Percentiles rank a stretch among this genome's conserved stretches.
Evolutionary conservation across 495 filamentous ascomycete genomes (phyloP).

Genomic region (Echria macrotheca): DNA sequence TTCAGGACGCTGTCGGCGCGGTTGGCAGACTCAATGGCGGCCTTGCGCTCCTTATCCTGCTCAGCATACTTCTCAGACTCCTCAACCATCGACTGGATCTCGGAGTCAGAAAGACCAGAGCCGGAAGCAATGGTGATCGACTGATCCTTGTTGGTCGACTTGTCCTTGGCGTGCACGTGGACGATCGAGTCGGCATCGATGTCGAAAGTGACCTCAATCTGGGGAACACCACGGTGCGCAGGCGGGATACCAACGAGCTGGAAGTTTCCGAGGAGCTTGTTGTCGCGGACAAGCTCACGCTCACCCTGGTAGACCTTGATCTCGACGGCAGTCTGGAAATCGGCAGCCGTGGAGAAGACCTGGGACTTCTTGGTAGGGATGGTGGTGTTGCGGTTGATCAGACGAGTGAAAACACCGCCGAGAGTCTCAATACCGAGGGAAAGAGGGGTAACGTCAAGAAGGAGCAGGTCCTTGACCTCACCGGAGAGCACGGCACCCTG

Average conservation of each 20-base stretch:
- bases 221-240: slow-evolving; percentile 94
- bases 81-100: slow-evolving; percentile 95
- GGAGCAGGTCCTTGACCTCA: slow-evolving; percentile 92
- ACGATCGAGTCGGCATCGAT: slow-evolving; percentile 99
- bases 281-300: slow-evolving; percentile 98
- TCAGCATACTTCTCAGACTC: slow-evolving; percentile 97
- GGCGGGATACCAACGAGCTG: slow-evolving; percentile 97
- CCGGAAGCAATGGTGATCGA: slow-evolving; percentile 98
- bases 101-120: slow-evolving; percentile 89
- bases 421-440: slow-evolving; percentile 99
- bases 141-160: slow-evolving; percentile 99
- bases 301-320: slow-evolving; percentile 99
- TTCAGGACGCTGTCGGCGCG: slow-evolving; percentile 92
- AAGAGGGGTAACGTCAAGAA: slow-evolving; percentile 94
- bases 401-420: slow-evolving; percentile 96
- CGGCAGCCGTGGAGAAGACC: slow-evolving; percentile 95
- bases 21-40: slow-evolving; percentile 91
- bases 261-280: slow-evolving; percentile 99
- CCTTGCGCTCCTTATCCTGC: slow-evolving; percentile 93
- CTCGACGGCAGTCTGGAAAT: slow-evolving; percentile 99
- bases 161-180: slow-evolving; percentile 98
- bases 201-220: slow-evolving; percentile 98
- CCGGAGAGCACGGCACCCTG: slow-evolving; percentile 96
- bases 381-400: slow-evolving; percentile 99
- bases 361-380: slow-evolving; percentile 99